Evolutionary conservation across 805 yeast species (phyloP), one percentile per base, ranked within the genome.

Genomic region (Barnettozyma botsteinii): DNA sequence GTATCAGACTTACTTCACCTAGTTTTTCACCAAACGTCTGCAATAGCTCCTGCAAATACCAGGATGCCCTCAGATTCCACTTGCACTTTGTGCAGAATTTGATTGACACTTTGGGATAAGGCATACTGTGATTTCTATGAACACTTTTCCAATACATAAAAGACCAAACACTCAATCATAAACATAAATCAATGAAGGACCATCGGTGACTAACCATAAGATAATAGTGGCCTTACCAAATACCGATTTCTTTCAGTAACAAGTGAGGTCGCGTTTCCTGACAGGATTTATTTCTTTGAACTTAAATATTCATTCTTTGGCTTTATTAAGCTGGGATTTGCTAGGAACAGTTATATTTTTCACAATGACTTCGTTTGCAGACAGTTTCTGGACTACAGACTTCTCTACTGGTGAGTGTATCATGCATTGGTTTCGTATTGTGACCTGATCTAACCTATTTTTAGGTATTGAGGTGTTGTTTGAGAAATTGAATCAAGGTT

Each of bases 1-100:
- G 70, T 33, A 62, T 59, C 56, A 73, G 55, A 0, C 77, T 62
- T 3, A 79, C 73, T 41, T 80, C 82, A 13, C 78, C 79, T 7
- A 78, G 52, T 18, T 66, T 65, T 5, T 61, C 58, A 4, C 79
- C 80, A 59, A 86, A 88, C 0, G 96, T 88, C 53, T 83, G 86
- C n/a, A 87, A 62, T 2, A 88, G 64, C 59, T 87, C 96, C 56
- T 85, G 95, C 24, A 78, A 65, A 50, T 85, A 85, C 96, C 96
- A 88, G 0, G 85, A 72, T 2, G 96, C 94, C 11, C 96, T 65
- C 34, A 85, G 72, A 51, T 84, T 83, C 96, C 96, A 87, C 53
- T 83, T 82, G 66, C 96, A 87, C 55, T 73, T 76, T 28, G 83
- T 81, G 56, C 96, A 87, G 61, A 81, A 87, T 49, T 75, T 70